Percentiles rank a stretch among this genome's conserved stretches.
Evolutionary conservation across 2,329 filamentous ascomycete species (phyloP).

Genomic region (Penicillium brevicompactum): DNA sequence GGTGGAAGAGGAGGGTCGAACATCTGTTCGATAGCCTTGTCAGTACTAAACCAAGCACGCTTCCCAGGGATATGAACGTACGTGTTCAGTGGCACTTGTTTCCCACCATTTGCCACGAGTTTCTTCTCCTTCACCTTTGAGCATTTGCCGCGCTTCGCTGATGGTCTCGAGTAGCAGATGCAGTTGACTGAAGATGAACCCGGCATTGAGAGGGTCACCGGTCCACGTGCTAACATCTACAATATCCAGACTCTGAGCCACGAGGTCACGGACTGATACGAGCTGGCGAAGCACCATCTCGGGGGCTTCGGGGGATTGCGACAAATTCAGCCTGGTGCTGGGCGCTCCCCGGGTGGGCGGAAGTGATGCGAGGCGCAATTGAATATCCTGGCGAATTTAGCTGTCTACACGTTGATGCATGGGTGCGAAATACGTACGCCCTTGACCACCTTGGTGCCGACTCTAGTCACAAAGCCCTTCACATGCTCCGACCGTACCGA

Average conservation of each 20-base stretch:
- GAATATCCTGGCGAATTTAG: constrained; percentile 61
- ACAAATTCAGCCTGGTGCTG: constrained; percentile 56
- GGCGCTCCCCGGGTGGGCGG: constrained; percentile 54
- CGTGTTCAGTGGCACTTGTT: constrained; percentile 60
- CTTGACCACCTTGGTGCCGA: constrained; percentile 89
- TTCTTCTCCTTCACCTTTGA: constrained; percentile 58
- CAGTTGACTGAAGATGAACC: constrained; percentile 61
- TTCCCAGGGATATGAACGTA: constrained; percentile 33
- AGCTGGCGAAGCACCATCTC: constrained; percentile 69
- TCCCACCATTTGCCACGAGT: constrained; percentile 59
- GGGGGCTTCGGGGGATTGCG: constrained; percentile 55
- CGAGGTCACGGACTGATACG: constrained; percentile 69
- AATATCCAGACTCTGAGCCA: constrained; percentile 82
- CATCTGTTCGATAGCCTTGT: constrained; percentile 34
- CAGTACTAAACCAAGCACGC: constrained; percentile 6
- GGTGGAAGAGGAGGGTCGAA: constrained; percentile 66
- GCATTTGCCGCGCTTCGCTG: constrained; percentile 58
- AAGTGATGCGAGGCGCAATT: constrained; percentile 66
- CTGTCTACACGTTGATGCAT: neutral
- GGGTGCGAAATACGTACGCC: constrained; percentile 62
- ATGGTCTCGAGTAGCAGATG: constrained; percentile 63
- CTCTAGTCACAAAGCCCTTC: constrained; percentile 88
- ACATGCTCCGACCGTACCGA: constrained; percentile 84
- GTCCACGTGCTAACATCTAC: constrained; percentile 76
- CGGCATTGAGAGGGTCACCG: constrained; percentile 62